Conservation (phyloP, 2,329 filamentous ascomycete species). For the Pyricularia pennisetigena region DNA sequence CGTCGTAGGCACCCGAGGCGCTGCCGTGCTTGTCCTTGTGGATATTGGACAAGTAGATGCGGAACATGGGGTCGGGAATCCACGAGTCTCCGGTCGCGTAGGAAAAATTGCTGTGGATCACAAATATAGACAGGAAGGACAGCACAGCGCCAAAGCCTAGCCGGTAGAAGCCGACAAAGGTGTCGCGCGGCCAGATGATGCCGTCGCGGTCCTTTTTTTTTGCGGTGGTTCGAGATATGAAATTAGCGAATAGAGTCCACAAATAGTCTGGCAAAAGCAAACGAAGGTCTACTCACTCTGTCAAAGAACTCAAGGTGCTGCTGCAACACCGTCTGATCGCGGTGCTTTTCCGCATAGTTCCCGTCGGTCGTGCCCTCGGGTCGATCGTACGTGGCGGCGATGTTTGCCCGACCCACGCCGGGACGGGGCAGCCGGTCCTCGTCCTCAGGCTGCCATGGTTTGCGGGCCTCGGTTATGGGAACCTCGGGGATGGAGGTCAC, state of each 20-base stretch:
- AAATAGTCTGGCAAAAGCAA: too few species aligned
- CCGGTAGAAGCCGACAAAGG: conserved; percentile 2
- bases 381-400: not conserved
- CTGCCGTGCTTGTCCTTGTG: conserved; percentile 36
- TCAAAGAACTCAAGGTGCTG: not conserved
- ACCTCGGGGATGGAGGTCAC: not conserved
- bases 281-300: not conserved
- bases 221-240: not conserved
- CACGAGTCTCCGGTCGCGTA: not conserved
- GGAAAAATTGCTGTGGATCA: not conserved
- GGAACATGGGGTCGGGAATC: not conserved
- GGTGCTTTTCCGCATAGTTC: not conserved
- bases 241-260: not conserved
- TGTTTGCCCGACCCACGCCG: not conserved
- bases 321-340: not conserved
- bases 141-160: not conserved
- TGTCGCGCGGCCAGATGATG: conserved; percentile 2
- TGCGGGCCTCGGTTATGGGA: not conserved
- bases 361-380: not conserved
- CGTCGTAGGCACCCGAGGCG: conserved; percentile 35
- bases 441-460: not conserved
- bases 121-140: not conserved
- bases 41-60: conserved; percentile 23
- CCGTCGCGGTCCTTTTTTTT: not conserved
- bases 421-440: not conserved